Evolutionary conservation across 768 basidiomycete species (phyloP).

Genomic region (Lentinula sp.): DNA sequence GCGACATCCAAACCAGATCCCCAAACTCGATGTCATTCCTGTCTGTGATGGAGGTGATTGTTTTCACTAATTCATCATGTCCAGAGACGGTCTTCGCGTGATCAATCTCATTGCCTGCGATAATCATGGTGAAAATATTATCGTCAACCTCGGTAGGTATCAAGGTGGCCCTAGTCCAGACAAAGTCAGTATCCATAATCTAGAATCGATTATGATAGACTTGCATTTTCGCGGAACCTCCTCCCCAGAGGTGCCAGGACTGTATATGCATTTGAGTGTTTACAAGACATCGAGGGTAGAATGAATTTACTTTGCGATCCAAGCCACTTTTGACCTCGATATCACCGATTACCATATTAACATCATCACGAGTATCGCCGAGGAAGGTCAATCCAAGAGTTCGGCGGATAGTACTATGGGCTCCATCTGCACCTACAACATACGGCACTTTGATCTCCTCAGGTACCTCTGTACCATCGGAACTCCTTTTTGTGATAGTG

Average conservation of each 20-base stretch:
- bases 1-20: slow-evolving; percentile 2
- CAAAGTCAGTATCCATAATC: background rate
- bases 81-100: background rate
- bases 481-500: slow-evolving; percentile 8
- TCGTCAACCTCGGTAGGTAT: slow-evolving; percentile 1
- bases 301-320: background rate
- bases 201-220: background rate
- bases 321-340: slow-evolving; percentile 11
- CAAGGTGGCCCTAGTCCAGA: background rate
- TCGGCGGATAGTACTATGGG: slow-evolving; percentile 10
- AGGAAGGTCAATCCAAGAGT: slow-evolving; percentile 10
- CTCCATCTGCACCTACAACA: slow-evolving; percentile 10
- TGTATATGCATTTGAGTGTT: background rate
- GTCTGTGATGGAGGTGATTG: slow-evolving; percentile 3
- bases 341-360: slow-evolving; percentile 10
- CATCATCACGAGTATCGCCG: slow-evolving; percentile 9
- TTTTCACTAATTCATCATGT: slow-evolving; percentile 8
- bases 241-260: slow-evolving; percentile 16
- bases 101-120: background rate
- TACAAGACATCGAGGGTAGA: too few relatives aligned
- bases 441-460: slow-evolving; percentile 3
- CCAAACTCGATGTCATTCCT: slow-evolving; percentile 11
- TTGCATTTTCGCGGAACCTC: background rate
- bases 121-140: slow-evolving; percentile 6
- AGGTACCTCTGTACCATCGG: background rate